Conservation (phyloP, 2,329 filamentous ascomycete genomes). For the Didymellaceae sp. region DNA sequence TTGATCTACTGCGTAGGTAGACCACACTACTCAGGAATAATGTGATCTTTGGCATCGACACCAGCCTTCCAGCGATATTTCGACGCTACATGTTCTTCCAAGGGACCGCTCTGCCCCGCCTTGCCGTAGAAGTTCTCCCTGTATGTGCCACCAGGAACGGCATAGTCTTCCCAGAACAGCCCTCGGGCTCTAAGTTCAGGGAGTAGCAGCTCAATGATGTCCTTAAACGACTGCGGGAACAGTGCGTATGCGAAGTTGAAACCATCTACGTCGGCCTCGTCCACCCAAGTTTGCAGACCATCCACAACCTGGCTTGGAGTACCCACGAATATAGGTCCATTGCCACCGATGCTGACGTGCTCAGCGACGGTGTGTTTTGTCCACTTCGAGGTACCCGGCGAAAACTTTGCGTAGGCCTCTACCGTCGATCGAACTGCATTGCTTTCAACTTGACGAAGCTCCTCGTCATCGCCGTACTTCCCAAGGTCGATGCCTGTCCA, state of each 20-base stretch:
- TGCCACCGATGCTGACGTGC: conserved; percentile 71
- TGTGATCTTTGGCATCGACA: conserved; percentile 39
- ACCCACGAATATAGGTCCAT: conserved; percentile 69
- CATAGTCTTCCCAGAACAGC: conserved; percentile 62
- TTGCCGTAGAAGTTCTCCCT: conserved; percentile 66
- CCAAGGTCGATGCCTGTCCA: conserved; percentile 74
- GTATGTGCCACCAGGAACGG: conserved; percentile 64
- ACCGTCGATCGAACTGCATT: conserved; percentile 66
- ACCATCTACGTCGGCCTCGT: conserved; percentile 73
- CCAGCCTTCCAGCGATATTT: conserved; percentile 53
- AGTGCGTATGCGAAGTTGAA: conserved; percentile 76
- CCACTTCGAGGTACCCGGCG: conserved; percentile 70
- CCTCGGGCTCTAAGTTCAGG: conserved; percentile 69
- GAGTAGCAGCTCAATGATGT: conserved; percentile 69
- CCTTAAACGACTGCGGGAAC: conserved; percentile 71
- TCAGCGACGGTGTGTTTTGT: conserved; percentile 74
- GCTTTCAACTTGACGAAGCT: conserved; percentile 66
- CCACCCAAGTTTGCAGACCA: conserved; percentile 70
- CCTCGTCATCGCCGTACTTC: conserved; percentile 67
- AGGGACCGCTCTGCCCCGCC: conserved; percentile 58
- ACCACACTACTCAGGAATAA: conserved; percentile 26
- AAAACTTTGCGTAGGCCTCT: conserved; percentile 62
- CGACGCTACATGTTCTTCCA: conserved; percentile 60
- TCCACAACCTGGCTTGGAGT: conserved; percentile 71
- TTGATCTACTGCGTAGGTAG: too few relatives aligned